Conservation (phyloP, 805 yeast genomes). For the Scheffersomyces amazonensis region DNA sequence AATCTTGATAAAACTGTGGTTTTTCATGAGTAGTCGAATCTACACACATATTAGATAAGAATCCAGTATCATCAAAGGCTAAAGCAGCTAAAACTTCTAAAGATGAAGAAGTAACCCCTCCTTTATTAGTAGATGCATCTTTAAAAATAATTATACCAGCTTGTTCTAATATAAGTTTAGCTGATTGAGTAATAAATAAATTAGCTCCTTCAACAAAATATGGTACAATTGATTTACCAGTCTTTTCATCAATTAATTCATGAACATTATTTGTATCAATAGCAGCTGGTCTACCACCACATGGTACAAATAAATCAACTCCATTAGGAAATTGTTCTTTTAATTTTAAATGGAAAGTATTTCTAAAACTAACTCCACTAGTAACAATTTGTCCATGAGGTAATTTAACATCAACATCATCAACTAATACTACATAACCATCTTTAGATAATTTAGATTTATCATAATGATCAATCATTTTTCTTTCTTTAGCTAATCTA, state of each 20-base stretch:
- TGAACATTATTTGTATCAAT: conserved; percentile 82
- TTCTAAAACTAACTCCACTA: conserved; percentile 88
- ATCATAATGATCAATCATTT: conserved; percentile 71
- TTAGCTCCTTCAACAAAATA: conserved; percentile 98
- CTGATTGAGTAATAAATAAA: conserved; percentile 90
- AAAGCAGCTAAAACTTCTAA: conserved; percentile 93
- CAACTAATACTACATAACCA: conserved; percentile 84
- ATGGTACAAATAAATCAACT: conserved; percentile 88
- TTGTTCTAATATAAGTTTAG: conserved; percentile 79
- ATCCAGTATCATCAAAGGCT: conserved; percentile 81
- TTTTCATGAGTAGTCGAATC: conserved; percentile 47
- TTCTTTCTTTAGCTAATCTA: conserved; percentile 74
- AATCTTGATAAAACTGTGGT: conserved; percentile 77
- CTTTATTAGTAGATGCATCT: conserved; percentile 97
- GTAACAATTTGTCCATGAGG: conserved; percentile 76
- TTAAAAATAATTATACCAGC: conserved; percentile 88
- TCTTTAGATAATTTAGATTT: conserved; percentile 58
- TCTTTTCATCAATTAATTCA: conserved; percentile 64
- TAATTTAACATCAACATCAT: conserved; percentile 72
- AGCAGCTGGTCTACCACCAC: conserved; percentile 99
- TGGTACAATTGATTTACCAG: conserved; percentile 76
- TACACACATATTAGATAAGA: conserved; percentile 76
- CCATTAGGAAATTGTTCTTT: conserved; percentile 59
- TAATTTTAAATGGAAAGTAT: conserved; percentile 77
- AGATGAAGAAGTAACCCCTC: conserved; percentile 97